These are phyloP conservation scores for Gynochthodes officinalis DNA, from an alignment of 257 asterid genomes.

Conservation along the genomic window DNA sequence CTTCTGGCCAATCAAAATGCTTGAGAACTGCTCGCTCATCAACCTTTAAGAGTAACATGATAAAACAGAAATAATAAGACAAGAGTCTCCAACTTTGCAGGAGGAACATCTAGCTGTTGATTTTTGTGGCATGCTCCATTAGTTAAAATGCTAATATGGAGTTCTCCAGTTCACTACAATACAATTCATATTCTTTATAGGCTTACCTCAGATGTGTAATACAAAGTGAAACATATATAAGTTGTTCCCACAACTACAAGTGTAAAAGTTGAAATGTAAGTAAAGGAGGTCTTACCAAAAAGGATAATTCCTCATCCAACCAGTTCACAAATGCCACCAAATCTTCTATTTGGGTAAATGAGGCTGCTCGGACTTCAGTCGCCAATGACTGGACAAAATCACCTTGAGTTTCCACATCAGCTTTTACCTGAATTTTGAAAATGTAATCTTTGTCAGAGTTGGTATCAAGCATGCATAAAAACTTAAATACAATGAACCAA, in stretches of 20 bases:
- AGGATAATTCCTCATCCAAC: constrained; percentile 94
- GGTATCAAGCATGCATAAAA: constrained; percentile 9
- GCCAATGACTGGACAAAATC: constrained; percentile 91
- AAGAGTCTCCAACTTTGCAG: background rate
- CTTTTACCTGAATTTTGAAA: constrained; percentile 73
- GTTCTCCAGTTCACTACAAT: background rate
- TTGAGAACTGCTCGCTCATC: constrained; percentile 96
- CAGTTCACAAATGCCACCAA: constrained; percentile 86
- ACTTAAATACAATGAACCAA: background rate
- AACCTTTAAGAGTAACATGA: constrained; percentile 44
- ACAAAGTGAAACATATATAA: no score
- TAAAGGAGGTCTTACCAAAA: constrained; percentile 49
- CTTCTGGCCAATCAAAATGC: constrained; percentile 99
- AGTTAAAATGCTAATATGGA: background rate
- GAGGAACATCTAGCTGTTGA: background rate
- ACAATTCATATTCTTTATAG: no score
- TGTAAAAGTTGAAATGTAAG: constrained; percentile 1
- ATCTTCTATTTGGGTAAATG: constrained; percentile 66
- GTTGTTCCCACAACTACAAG: background rate
- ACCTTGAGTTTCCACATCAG: constrained; percentile 97
- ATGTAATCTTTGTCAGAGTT: constrained; percentile 17
- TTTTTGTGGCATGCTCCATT: background rate
- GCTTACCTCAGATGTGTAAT: no score
- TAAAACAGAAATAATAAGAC: constrained; percentile 7
- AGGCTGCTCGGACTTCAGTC: constrained; percentile 77